These are phyloP conservation scores for Anthostomella pinea DNA, from an alignment of 2,329 filamentous ascomycete genomes.

Conservation along the genomic window DNA sequence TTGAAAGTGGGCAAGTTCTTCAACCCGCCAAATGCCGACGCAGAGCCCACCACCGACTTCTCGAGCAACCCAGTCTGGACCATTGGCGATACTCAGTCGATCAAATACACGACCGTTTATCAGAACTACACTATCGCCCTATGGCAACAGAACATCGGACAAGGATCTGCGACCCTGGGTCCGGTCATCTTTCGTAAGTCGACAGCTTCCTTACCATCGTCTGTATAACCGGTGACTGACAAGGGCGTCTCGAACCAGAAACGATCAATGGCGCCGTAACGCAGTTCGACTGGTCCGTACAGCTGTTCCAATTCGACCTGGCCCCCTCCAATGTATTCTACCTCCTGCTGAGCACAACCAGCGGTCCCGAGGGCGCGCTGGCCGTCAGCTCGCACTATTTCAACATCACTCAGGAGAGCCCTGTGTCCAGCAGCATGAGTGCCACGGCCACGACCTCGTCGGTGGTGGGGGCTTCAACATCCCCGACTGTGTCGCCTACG, in stretches of 20 bases:
- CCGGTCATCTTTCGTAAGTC: slow-evolving; percentile 16
- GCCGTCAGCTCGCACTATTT: slow-evolving; percentile 14
- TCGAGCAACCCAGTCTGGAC: slow-evolving; percentile 10
- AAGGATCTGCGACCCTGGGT: slow-evolving; percentile 10
- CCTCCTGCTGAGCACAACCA: slow-evolving; percentile 8
- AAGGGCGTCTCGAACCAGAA: slow-evolving; percentile 1
- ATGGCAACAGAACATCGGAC: slow-evolving; percentile 19
- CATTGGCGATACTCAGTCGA: slow-evolving; percentile 11
- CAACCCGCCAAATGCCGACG: slow-evolving; percentile 8
- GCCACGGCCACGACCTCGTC: not conserved
- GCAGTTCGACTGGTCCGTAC: slow-evolving; percentile 19
- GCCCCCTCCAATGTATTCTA: slow-evolving; percentile 12
- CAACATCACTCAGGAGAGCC: slow-evolving; percentile 11
- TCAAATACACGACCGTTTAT: slow-evolving; percentile 22
- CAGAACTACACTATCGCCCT: slow-evolving; percentile 24
- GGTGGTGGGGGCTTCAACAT: no score
- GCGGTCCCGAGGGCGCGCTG: not conserved
- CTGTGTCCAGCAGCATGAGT: no score
- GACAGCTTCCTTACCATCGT: not conserved
- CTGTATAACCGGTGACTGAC: not conserved
- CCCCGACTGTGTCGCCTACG: slow-evolving; percentile 1
- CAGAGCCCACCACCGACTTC: slow-evolving; percentile 4
- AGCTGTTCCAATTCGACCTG: slow-evolving; percentile 13
- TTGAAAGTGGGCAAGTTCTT: slow-evolving; percentile 15
- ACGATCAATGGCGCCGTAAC: slow-evolving; percentile 14